phyloP scores from a whole-genome alignment of 2,329 filamentous ascomycete species.

The Ascochyta lentis region DNA sequence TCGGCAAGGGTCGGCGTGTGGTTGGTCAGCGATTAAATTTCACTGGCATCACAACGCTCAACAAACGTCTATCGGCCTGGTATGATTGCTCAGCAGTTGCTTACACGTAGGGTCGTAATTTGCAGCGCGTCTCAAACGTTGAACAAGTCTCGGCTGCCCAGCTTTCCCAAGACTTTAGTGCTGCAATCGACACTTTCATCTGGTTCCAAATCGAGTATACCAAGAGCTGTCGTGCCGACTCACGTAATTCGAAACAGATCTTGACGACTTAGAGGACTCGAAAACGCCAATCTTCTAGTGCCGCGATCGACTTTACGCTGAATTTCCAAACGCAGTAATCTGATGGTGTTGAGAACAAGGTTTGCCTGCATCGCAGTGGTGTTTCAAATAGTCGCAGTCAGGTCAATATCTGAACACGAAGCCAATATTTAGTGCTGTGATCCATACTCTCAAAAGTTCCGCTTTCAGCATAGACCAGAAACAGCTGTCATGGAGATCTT shows the following conservation, averaged over 20 bases:
- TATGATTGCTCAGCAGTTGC: too few relatives aligned
- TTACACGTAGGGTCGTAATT: too few relatives aligned
- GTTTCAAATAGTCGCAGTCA: conserved; percentile 5
- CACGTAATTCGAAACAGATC: conserved; percentile 1
- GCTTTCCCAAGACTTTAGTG: conserved; percentile 37
- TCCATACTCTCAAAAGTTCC: conserved; percentile 7
- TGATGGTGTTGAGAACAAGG: neutral
- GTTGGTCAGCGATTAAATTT: too few relatives aligned
- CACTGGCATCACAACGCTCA: too few relatives aligned
- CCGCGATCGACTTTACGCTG: conserved; percentile 18
- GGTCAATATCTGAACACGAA: neutral
- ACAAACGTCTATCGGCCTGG: too few relatives aligned
- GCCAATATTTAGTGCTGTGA: conserved; percentile 18
- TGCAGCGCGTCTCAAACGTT: too few relatives aligned
- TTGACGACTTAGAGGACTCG: conserved; percentile 6
- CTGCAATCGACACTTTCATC: conserved; percentile 26
- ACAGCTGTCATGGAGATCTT: neutral
- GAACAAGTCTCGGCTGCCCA: neutral
- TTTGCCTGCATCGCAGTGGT: neutral
- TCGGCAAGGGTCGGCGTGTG: too few relatives aligned
- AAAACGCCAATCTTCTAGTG: conserved; percentile 31
- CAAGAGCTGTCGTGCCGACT: conserved; percentile 13
- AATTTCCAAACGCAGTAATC: conserved; percentile 6
- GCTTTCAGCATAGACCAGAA: conserved; percentile 2
- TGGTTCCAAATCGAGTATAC: conserved; percentile 30